Evolutionary conservation across 129 eudicot genomes (phyloP).

Genomic region (Calendula officinalis): DNA sequence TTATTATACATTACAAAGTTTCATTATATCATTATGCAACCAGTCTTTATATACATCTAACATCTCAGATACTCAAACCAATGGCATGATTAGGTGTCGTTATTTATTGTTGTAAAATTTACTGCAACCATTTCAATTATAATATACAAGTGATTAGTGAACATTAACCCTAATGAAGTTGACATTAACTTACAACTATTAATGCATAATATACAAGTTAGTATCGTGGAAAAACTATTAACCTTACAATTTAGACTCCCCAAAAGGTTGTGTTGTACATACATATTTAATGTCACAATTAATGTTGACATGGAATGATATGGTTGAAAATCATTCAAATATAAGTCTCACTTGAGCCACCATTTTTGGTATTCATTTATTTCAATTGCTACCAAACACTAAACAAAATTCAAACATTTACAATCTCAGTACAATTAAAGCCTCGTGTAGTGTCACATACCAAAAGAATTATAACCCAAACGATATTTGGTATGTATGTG

Average conservation of each 20-base stretch:
- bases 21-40: not conserved
- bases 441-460: no score
- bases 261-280: constrained; percentile 25
- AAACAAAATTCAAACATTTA: not conserved
- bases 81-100: no score
- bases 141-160: no score
- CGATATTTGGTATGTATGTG: no score
- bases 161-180: not conserved
- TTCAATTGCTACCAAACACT: constrained; percentile 7
- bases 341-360: constrained; percentile 9
- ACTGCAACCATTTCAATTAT: no score
- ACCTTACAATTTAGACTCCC: constrained; percentile 39
- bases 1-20: not conserved
- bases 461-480: no score
- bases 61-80: no score
- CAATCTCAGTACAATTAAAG: not conserved
- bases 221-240: constrained; percentile 24
- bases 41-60: no score
- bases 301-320: constrained; percentile 29
- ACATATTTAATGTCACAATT: constrained; percentile 21
- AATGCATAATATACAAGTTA: not conserved
- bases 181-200: constrained; percentile 2
- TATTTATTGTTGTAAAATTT: no score
- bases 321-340: constrained; percentile 33
- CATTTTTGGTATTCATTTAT: constrained; percentile 29